Base-by-base conservation (phyloP, 176 grass and related monocot genomes). In the Carex littledalei region DNA sequence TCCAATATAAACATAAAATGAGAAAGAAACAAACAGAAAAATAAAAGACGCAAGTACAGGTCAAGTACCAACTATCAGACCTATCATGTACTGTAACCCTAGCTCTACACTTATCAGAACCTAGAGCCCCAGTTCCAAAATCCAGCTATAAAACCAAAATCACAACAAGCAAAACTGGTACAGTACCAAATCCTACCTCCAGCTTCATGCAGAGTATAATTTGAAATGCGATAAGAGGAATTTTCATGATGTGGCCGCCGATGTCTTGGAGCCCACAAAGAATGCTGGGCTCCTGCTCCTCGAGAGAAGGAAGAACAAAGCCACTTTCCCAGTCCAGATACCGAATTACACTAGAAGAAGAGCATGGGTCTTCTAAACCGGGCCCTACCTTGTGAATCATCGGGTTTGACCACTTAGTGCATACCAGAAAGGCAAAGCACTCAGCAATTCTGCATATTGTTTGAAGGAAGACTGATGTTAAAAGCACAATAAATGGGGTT, bases 371-470 rank as follows among this genome's bases (percentile, higher is more conserved):
- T 71, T 87, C 92, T 88, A 86, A 61, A 84, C 79, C 82, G 50
- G 88, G 50, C 80, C 52, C 74, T 5, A 64, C 65, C 68, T 82
- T 93, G 87, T 94, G 95, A 87, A 98, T 98, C 95, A 98, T 94
- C 37, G 92, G 95, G 87, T 98, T 98, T 81, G 86, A 94, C 95
- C 95, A 98, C 84, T 92, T 93, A 74, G 95, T 98, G 74, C 95
- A 98, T 81, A 98, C 89, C 37, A 98, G 89, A 87, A 94, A 98
- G 67, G 95, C 92, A 89, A 98, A 98, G 81, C 91, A 94, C 79
- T 98, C 95, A 1, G 95, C 92, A 56, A 98, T 98, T 77, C 95
- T 98, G 91, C 68, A 93, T 24, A 82, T 63, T 41, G 63, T 88
- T 83, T 80, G 39, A 77, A 62, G 22, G 8, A 49, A 29, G 14